These are phyloP conservation scores for Podaxis mareebaensis DNA, from an alignment of 768 basidiomycete species.

Conservation along the genomic window DNA sequence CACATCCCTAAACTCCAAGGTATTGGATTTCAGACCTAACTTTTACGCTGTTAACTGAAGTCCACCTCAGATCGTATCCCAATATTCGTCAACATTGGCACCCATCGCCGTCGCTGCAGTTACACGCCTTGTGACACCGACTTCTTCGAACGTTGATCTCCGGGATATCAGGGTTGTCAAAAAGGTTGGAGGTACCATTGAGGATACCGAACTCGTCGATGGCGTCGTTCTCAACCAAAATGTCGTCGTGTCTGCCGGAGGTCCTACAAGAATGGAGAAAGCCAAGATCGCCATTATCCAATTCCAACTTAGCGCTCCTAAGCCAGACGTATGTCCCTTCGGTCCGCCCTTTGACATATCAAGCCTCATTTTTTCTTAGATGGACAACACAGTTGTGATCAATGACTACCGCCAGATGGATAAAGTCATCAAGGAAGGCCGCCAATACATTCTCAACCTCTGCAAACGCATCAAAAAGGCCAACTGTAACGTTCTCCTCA, in stretches of 20 bases:
- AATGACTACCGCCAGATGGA: slow-evolving; percentile 99
- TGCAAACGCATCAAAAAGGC: slow-evolving; percentile 99
- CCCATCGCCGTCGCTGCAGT: slow-evolving; percentile 98
- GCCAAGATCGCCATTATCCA: slow-evolving; percentile 98
- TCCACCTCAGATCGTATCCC: slow-evolving; percentile 84
- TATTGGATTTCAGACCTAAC: slow-evolving; percentile 26
- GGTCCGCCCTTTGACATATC: neutral
- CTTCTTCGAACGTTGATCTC: slow-evolving; percentile 94
- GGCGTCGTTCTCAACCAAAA: slow-evolving; percentile 98
- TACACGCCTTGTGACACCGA: slow-evolving; percentile 83
- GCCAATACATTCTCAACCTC: slow-evolving; percentile 95
- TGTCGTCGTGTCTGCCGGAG: slow-evolving; percentile 86
- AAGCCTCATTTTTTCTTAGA: slow-evolving; percentile 48
- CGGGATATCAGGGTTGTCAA: slow-evolving; percentile 96
- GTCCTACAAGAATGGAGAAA: slow-evolving; percentile 94
- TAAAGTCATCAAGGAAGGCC: slow-evolving; percentile 98
- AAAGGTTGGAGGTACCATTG: slow-evolving; percentile 98
- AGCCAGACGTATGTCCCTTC: slow-evolving; percentile 79
- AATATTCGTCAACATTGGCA: slow-evolving; percentile 97
- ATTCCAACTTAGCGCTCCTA: slow-evolving; percentile 96
- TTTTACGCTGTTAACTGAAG: neutral
- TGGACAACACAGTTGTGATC: slow-evolving; percentile 99
- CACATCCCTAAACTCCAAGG: slow-evolving; percentile 96
- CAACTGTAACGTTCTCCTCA: slow-evolving; percentile 98
- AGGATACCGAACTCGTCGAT: slow-evolving; percentile 96